These are phyloP conservation scores for Pseudogymnoascus sp. DNA, from an alignment of 2,329 filamentous ascomycete species.

Conservation along the genomic window DNA sequence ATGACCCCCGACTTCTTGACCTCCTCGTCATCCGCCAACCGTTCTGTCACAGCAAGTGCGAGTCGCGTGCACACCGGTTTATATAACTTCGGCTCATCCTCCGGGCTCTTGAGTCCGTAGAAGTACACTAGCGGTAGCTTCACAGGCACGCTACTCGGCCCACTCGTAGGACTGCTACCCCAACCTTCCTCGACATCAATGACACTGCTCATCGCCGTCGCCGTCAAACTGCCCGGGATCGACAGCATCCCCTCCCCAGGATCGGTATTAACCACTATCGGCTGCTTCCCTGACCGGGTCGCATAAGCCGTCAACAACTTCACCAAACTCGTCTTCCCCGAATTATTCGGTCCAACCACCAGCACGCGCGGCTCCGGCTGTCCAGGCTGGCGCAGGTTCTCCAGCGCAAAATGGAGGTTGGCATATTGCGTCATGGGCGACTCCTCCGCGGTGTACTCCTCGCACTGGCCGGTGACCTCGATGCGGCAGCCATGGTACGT, in stretches of 20 bases:
- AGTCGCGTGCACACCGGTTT: conserved; percentile 67
- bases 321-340: conserved; percentile 76
- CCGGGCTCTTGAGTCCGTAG: conserved; percentile 67
- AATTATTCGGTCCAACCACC: conserved; percentile 68
- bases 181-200: conserved; percentile 85
- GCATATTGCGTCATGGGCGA: conserved; percentile 74
- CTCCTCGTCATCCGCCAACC: conserved; percentile 66
- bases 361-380: conserved; percentile 71
- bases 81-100: conserved; percentile 67
- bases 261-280: conserved; percentile 78
- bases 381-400: conserved; percentile 52
- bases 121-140: conserved; percentile 90
- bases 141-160: conserved; percentile 78
- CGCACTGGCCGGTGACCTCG: conserved; percentile 56
- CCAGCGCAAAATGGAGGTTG: conserved; percentile 83
- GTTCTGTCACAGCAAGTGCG: conserved; percentile 69
- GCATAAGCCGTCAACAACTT: conserved; percentile 76
- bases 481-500: conserved; percentile 88
- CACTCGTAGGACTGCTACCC: conserved; percentile 85
- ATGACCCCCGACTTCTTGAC: conserved; percentile 71
- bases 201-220: conserved; percentile 78
- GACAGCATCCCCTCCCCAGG: conserved; percentile 71
- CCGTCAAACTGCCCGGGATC: conserved; percentile 74
- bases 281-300: conserved; percentile 64
- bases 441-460: conserved; percentile 65